Evolutionary conservation across 306 rosid genomes (phyloP), one percentile per base, ranked within the genome.

Genomic region (Quercus agrifolia): DNA sequence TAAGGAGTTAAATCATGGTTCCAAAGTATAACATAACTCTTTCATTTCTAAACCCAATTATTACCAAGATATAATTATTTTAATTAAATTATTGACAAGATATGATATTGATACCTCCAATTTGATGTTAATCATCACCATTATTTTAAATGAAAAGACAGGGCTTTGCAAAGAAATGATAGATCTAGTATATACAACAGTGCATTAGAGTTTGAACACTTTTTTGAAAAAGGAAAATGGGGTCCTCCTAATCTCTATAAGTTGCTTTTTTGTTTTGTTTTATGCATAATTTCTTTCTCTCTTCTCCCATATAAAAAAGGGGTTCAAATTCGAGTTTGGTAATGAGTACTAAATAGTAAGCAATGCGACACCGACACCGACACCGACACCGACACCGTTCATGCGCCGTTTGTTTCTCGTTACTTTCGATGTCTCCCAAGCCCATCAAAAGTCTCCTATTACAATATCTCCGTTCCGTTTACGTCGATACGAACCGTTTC

Each of bases 381-480:
- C 23, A 21, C 21, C 20, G 81, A 79, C 83, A 81, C 75, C 83
- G 83, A 79, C 83, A 81, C 75, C 83, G 81, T 85, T 59, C 21
- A 6, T 13, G 67, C 77, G 83, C 80, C 87, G 83, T 84, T 74
- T 85, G 90, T 85, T 79, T 83, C 76, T 68, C 71, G 33, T 61
- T 25, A 21, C 31, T 41, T 55, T 31, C 33, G 1, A 21, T 4
- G 55, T 7, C n/a, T 19, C 49, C 54, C 54, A 10, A 49, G 4
- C 54, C 17, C 54, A 49, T 38, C 46, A 38, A 38, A 38, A 38
- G 11, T 8, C 11, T 41, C 41, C 9, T 35, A 35, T 35, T 35
- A 35, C 41, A 35, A 76, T 59, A 77, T 79, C 82, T 83, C 88
- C 84, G 85, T 89, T 81, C 88, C 90, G 89, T 87, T 87, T 82